Evolutionary conservation across 2,329 filamentous ascomycete species (phyloP).

Genomic region (Hymenotorrendiella dingleyae): DNA sequence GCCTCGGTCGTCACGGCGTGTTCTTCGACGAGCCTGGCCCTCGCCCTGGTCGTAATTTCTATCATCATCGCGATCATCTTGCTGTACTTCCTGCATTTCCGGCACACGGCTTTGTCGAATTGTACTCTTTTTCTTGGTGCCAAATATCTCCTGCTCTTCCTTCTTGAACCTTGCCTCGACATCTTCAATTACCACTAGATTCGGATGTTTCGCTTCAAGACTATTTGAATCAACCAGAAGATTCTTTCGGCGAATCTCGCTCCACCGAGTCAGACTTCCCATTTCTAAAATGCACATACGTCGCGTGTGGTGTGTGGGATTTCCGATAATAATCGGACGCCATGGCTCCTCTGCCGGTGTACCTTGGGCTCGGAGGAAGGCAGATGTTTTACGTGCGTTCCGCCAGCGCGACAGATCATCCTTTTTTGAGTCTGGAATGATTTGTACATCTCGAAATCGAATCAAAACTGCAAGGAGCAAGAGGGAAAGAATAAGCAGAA

Average conservation of each 20-base stretch:
- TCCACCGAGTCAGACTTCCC: slow-evolving; percentile 63
- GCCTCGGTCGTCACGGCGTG: too few species aligned
- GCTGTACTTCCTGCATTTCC: not conserved
- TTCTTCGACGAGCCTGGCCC: slow-evolving; percentile 11
- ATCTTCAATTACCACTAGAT: slow-evolving; percentile 22
- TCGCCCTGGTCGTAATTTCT: not conserved
- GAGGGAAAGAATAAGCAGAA: slow-evolving; percentile 59
- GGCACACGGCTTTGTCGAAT: not conserved
- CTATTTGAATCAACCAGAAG: slow-evolving; percentile 44
- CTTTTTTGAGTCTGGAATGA: slow-evolving; percentile 57
- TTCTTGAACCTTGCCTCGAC: slow-evolving; percentile 20
- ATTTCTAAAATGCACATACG: slow-evolving; percentile 68
- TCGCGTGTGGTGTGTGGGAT: slow-evolving; percentile 61
- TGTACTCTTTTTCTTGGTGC: slow-evolving; percentile 17
- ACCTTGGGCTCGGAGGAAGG: slow-evolving; percentile 33
- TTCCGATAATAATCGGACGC: slow-evolving; percentile 66
- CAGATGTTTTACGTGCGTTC: slow-evolving; percentile 43
- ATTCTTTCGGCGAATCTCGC: slow-evolving; percentile 61
- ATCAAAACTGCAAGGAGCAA: slow-evolving; percentile 56
- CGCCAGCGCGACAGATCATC: slow-evolving; percentile 49
- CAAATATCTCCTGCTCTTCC: slow-evolving; percentile 17
- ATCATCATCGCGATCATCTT: not conserved
- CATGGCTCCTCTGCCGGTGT: slow-evolving; percentile 42
- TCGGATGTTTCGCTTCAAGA: slow-evolving; percentile 28
- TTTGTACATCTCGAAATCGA: slow-evolving; percentile 61